Evolutionary conservation across 2,329 filamentous ascomycete genomes (phyloP), one percentile per base, ranked within the genome.

Genomic region (Neonectria neomacrospora): DNA sequence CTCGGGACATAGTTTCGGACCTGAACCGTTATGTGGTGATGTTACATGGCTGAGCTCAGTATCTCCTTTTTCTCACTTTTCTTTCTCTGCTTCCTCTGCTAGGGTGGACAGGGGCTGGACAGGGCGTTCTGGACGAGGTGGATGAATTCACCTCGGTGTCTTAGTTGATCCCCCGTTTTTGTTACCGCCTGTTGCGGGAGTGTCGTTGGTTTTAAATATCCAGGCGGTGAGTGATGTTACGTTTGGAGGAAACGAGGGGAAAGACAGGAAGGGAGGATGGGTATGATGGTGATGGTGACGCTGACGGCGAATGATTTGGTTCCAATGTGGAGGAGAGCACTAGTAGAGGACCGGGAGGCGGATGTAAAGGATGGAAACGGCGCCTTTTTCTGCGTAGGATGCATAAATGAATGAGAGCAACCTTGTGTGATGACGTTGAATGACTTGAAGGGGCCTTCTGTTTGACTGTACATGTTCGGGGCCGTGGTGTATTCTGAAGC

Each of bases 391-490:
- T 64, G 57, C 56, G 28, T 64, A 50, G 53, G 60, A 68, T 71
- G 68, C 68, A 59, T 68, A 64, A 54, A 73, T 67, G 71, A 72
- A 72, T 72, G 62, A 68, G 65, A 73, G 64, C 62, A 63, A 65
- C 57, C 53, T 71, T 70, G 57, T 57, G 45, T 65, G 54, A 65
- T 65, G 47, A 59, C 53, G 26, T 50, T 45, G 32, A 45, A 44
- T 23, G 41, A 10, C 18, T 10, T 16, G 8, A 20, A 37, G 51
- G 18, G 39, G 8, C 18, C 44, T 12, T 5, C 32, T 37, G 32
- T 37, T 10, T 30, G 30, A 12, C 11, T 12, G 10, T 12, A 10
- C 30, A 5, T 32, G 9, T 32, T 32, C 30, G 30, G 30, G 9
- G 30, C 12, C 5, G 22, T 22, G 41, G 42, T 47, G 52, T 23